Evolutionary conservation across 306 rosid genomes (phyloP), one percentile per base, ranked within the genome.

Genomic region (Senna siamea): DNA sequence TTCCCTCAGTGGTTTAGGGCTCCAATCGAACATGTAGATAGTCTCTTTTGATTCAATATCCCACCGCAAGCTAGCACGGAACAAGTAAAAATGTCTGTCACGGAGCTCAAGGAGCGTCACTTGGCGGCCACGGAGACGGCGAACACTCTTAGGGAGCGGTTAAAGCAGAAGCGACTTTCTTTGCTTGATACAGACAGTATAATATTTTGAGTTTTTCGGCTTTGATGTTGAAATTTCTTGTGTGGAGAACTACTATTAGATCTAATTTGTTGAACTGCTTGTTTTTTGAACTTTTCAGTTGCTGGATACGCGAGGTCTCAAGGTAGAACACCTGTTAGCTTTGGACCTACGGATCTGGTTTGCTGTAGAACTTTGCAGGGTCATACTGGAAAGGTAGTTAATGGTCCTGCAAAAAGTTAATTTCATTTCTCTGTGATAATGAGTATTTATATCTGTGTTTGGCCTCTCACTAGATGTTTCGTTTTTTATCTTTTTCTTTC

Each of bases 301-400:
- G 84, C 97, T 61, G 89, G 81, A 0, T 89, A 88, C 81, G 87
- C 91, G 6, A 87, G 72, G 83, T 82, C 93, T 64, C 94, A 86
- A 79, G 96, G 91, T 50, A 85, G 83, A 87, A 75, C 84, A 43
- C 87, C 92, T 7, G 86, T 91, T 23, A 86, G 82, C 69, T 94
- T 91, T 55, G 98, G 97, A 62, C 92, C 98, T 7, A 86, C 96
- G 76, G 98, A 94, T 91, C 89, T 94, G n/a, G 91, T 94, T 10
- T 94, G 98, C 83, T 91, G 97, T 70, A 88, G 97, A 84, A 94
- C 96, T 11, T 82, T 94, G 53, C 98, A 88, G 60, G 98, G 98
- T 34, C 98, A 91, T 40, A 76, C 94, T 0, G 93, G 96, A 68
- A 94, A 88, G 96, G 98, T 92, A 76, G 64, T 38, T 66, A 18